phyloP scores from a whole-genome alignment of 169 alveolate genomes.

The Babesia ovis region DNA sequence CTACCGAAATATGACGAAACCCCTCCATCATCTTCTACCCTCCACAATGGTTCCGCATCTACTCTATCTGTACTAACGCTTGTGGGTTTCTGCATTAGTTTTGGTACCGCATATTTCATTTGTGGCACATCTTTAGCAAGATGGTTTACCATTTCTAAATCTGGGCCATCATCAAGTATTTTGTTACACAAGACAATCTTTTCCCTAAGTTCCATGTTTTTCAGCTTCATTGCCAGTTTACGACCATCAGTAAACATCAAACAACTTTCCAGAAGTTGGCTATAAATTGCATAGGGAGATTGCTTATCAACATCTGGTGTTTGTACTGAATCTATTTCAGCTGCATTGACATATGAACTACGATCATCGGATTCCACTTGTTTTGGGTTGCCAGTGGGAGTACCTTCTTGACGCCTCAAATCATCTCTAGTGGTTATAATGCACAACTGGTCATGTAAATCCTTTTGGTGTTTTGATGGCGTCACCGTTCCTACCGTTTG shows the following conservation, averaged over 20 bases:
- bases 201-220: not conserved
- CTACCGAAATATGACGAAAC: constrained; percentile 44
- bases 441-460: too few species aligned
- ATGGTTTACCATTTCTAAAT: not conserved
- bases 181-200: constrained; percentile 8
- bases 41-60: constrained; percentile 49
- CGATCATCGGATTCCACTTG: too few species aligned
- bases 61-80: not conserved
- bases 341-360: too few species aligned
- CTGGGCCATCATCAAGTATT: not conserved
- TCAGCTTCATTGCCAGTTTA: not conserved
- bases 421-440: too few species aligned
- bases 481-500: too few species aligned
- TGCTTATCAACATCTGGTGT: too few species aligned
- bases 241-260: not conserved
- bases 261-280: constrained; percentile 5
- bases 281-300: constrained; percentile 18
- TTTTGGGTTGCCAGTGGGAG: too few species aligned
- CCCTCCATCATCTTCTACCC: constrained; percentile 57
- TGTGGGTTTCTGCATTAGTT: not conserved
- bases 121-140: not conserved
- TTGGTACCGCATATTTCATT: not conserved
- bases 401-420: too few species aligned
- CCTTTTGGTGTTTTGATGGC: too few species aligned
- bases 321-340: too few species aligned